phyloP scores from a whole-genome alignment of 2,329 filamentous ascomycete genomes.

The Nemania sp. region DNA sequence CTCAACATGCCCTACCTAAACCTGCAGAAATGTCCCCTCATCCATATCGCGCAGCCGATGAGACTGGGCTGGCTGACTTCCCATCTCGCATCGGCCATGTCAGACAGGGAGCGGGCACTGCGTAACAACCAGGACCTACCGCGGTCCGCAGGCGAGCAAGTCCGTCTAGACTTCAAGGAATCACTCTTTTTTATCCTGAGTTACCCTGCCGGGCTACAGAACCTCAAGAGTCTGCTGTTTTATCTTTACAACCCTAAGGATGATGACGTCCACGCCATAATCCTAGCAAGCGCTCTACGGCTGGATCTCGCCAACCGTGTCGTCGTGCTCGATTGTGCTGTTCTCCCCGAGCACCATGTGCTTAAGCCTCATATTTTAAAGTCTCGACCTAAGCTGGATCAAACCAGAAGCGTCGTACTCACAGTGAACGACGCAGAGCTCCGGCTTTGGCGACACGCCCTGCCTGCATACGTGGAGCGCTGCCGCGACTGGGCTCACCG shows the following conservation, averaged over 20 bases:
- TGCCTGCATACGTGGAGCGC: conserved; percentile 52
- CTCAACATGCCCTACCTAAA: conserved; percentile 29
- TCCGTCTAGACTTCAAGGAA: conserved; percentile 52
- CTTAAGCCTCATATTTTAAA: no score
- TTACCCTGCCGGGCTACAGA: no score
- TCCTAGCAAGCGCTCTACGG: no score
- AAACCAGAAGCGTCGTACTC: no score
- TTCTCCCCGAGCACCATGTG: no score
- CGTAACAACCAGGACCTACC: not conserved
- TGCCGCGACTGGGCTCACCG: conserved; percentile 52
- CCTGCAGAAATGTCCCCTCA: conserved; percentile 12
- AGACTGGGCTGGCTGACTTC: conserved; percentile 7
- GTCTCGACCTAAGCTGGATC: no score
- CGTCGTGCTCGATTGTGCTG: no score
- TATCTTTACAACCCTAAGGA: no score
- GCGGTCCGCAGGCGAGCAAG: conserved; percentile 36
- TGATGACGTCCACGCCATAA: no score
- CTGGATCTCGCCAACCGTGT: no score
- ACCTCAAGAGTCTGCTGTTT: no score
- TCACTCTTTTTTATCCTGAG: no score
- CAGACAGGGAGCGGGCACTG: conserved; percentile 18
- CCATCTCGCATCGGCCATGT: conserved; percentile 23
- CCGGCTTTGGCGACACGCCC: conserved; percentile 51
- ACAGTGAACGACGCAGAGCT: conserved; percentile 49
- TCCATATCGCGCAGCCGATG: conserved; percentile 7